Percentiles rank a stretch among this genome's conserved stretches.
Conservation (phyloP, 805 yeast genomes). For the Zygosaccharomyces kombuchaensis region DNA sequence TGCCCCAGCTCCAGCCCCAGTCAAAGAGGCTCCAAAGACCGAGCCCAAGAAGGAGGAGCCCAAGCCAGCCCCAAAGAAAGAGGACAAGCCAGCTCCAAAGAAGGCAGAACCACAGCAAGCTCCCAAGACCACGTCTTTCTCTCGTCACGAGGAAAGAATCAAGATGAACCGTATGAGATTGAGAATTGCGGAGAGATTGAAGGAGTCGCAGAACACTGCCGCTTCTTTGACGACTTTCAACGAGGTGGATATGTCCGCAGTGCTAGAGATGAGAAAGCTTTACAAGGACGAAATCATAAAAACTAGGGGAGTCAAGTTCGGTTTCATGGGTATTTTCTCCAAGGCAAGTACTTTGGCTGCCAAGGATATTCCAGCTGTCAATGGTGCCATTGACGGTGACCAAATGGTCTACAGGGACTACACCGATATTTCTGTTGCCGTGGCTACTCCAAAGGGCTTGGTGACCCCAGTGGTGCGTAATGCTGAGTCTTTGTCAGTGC, state of each 20-base stretch:
- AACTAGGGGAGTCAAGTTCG: conserved; percentile 89
- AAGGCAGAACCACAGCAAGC: conserved; percentile 27
- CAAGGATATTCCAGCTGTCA: conserved; percentile 91
- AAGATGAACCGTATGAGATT: conserved; percentile 99
- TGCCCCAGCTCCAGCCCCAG: conserved; percentile 40
- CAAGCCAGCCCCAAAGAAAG: conserved; percentile 19
- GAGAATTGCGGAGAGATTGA: conserved; percentile 97
- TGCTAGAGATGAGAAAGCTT: conserved; percentile 89
- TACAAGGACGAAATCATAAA: conserved; percentile 96
- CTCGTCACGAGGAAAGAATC: conserved; percentile 85
- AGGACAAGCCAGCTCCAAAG: conserved; percentile 23
- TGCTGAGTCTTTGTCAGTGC: conserved; percentile 82
- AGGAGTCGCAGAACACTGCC: conserved; percentile 98
- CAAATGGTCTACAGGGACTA: conserved; percentile 95
- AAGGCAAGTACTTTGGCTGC: conserved; percentile 90
- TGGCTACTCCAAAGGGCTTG: conserved; percentile 98
- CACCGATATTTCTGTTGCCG: conserved; percentile 93
- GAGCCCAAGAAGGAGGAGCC: conserved; percentile 24
- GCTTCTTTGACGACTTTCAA: conserved; percentile 97
- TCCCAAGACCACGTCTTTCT: conserved; percentile 47
- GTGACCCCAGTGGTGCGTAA: conserved; percentile 98
- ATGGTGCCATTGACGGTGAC: conserved; percentile 91
- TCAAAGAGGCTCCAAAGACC: conserved; percentile 24
- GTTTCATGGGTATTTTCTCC: conserved; percentile 98
- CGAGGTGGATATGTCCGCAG: conserved; percentile 92